Conservation (phyloP, 768 basidiomycete species). For the Candolleomyces eurysporus region DNA sequence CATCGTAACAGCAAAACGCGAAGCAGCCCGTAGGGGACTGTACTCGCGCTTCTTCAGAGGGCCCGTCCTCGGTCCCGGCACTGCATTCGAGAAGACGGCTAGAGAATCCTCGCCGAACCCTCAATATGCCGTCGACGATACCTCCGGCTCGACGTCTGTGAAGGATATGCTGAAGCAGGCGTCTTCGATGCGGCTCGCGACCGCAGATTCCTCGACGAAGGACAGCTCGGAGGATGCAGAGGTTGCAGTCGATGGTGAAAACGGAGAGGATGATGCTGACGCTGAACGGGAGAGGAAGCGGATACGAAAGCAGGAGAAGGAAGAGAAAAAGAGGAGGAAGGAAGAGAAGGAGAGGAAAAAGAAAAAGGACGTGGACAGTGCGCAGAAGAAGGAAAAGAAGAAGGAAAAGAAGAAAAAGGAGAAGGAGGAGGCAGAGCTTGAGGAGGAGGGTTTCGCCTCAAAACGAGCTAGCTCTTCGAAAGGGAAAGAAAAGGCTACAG, state of each 20-base stretch:
- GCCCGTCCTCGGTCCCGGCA: slow-evolving; percentile 57
- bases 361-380: slow-evolving; percentile 14
- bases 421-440: slow-evolving; percentile 10
- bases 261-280: slow-evolving; percentile 1
- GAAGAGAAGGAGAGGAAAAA: slow-evolving; percentile 4
- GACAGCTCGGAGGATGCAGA: slow-evolving; percentile 10
- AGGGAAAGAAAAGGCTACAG: background rate
- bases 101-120: slow-evolving; percentile 11
- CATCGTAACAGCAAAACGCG: slow-evolving; percentile 67
- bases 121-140: slow-evolving; percentile 2
- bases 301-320: slow-evolving; percentile 16
- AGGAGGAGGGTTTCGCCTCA: background rate
- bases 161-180: background rate
- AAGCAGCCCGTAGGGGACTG: slow-evolving; percentile 70
- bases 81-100: slow-evolving; percentile 17
- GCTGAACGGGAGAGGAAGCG: slow-evolving; percentile 14
- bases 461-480: background rate
- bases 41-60: slow-evolving; percentile 85
- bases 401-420: slow-evolving; percentile 13
- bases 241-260: background rate
- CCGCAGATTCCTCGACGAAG: slow-evolving; percentile 11
- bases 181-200: slow-evolving; percentile 14
- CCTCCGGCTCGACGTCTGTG: background rate
- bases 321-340: slow-evolving; percentile 17
- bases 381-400: slow-evolving; percentile 12